Conservation (phyloP, 495 filamentous ascomycete genomes). For the Venustampulla echinocandica region DNA sequence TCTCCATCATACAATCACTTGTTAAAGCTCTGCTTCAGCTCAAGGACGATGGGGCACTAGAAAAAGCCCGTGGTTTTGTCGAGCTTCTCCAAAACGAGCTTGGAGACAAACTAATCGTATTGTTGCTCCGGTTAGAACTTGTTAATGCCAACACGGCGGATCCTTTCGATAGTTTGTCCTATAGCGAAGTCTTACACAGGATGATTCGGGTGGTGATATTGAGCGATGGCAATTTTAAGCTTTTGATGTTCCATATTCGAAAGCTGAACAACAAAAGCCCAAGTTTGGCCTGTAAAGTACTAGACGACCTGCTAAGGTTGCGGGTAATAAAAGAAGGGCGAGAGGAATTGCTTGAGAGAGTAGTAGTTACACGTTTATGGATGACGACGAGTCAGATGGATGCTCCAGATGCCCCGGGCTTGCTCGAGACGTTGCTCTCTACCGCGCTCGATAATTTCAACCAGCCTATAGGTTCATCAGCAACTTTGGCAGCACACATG, state of each 20-base stretch:
- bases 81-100: constrained; percentile 51
- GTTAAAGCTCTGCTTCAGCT: constrained; percentile 45
- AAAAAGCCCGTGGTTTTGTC: constrained; percentile 49
- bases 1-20: constrained; percentile 56
- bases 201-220: constrained; percentile 50
- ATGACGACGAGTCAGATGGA: constrained; percentile 36
- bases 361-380: constrained; percentile 54
- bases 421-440: constrained; percentile 33
- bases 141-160: constrained; percentile 37
- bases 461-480: constrained; percentile 39
- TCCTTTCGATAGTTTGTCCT: constrained; percentile 39
- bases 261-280: constrained; percentile 49
- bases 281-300: constrained; percentile 39
- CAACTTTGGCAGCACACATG: constrained; percentile 62
- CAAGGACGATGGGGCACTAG: constrained; percentile 33
- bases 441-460: constrained; percentile 27
- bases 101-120: constrained; percentile 53
- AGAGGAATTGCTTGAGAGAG: constrained; percentile 52
- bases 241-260: constrained; percentile 61
- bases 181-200: constrained; percentile 39
- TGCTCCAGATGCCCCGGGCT: constrained; percentile 21
- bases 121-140: constrained; percentile 61
- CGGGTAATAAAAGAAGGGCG: constrained; percentile 34
- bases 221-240: constrained; percentile 56
- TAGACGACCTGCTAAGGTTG: constrained; percentile 52